These are phyloP conservation scores for Candida dubliniensis DNA, from an alignment of 1,139 yeast species.

Conservation along the genomic window DNA sequence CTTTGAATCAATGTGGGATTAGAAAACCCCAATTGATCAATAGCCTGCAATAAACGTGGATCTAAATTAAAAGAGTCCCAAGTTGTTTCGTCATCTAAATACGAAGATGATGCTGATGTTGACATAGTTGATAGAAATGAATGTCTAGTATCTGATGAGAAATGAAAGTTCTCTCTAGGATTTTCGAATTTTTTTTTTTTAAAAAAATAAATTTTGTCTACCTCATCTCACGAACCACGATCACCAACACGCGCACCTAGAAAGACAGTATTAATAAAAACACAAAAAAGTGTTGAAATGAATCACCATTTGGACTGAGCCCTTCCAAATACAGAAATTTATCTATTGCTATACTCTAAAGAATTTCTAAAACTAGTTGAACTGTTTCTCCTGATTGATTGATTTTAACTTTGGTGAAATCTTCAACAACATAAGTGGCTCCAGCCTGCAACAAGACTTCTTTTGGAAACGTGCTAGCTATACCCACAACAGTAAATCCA, in stretches of 20 bases:
- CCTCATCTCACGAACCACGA: too few species aligned
- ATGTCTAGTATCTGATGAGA: constrained; percentile 2
- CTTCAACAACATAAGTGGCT: constrained; percentile 21
- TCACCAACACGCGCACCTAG: too few species aligned
- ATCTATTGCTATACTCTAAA: neutral
- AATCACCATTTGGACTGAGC: too few species aligned
- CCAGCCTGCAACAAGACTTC: constrained; percentile 20
- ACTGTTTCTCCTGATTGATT: constrained; percentile 1
- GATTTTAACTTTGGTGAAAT: constrained; percentile 16
- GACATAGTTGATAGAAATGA: neutral
- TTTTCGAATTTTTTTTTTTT: neutral
- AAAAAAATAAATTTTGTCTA: too few species aligned
- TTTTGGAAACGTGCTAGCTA: constrained; percentile 21
- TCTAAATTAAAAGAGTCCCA: constrained; percentile 76
- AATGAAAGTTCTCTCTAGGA: neutral
- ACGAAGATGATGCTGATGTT: constrained; percentile 59
- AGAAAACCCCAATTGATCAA: constrained; percentile 75
- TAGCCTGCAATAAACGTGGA: constrained; percentile 79
- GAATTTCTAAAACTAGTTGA: constrained; percentile 2
- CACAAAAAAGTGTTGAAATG: too few species aligned
- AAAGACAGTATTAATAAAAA: too few species aligned
- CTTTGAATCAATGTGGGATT: constrained; percentile 91
- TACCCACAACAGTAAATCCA: constrained; percentile 21
- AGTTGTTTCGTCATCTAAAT: constrained; percentile 67
- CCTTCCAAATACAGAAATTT: too few species aligned